Evolutionary conservation across 2,329 filamentous ascomycete species (phyloP).

Genomic region (Ilyonectria sp.): DNA sequence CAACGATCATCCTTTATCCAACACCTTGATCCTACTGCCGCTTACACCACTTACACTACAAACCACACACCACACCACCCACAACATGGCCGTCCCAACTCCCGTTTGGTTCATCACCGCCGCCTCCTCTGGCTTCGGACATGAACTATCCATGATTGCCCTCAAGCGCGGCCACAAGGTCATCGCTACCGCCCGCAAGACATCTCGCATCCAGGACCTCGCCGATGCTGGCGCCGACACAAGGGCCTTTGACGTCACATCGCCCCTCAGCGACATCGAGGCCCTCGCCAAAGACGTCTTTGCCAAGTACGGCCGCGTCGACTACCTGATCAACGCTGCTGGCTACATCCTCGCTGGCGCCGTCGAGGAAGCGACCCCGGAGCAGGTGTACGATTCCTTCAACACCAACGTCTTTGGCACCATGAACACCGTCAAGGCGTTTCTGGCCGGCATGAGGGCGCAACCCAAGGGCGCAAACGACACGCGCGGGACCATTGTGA

Average conservation of each 20-base stretch:
- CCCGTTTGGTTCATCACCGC: conserved; percentile 69
- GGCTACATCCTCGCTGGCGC: conserved; percentile 61
- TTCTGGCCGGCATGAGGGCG: conserved; percentile 63
- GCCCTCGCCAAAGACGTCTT: conserved; percentile 53
- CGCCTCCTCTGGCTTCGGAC: conserved; percentile 66
- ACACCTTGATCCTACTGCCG: background rate
- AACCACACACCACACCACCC: background rate
- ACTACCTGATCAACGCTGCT: conserved; percentile 65
- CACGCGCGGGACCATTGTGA: conserved; percentile 54
- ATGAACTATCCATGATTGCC: conserved; percentile 59
- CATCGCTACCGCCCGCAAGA: conserved; percentile 64
- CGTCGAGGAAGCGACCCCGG: conserved; percentile 56
- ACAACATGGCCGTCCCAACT: conserved; percentile 28
- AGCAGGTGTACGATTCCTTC: conserved; percentile 58
- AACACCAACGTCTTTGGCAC: conserved; percentile 70
- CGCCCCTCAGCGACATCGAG: conserved; percentile 54
- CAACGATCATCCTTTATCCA: background rate
- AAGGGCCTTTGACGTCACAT: conserved; percentile 64
- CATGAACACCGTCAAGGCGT: conserved; percentile 63
- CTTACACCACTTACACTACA: background rate
- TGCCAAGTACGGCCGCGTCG: conserved; percentile 56
- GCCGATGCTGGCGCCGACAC: conserved; percentile 59
- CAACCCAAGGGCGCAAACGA: conserved; percentile 48
- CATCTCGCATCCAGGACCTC: conserved; percentile 58
- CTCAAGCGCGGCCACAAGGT: conserved; percentile 64